Percentiles rank a stretch among this genome's conserved stretches.
These are phyloP conservation scores for Dothideomycetes sp. DNA, from an alignment of 2,329 filamentous ascomycete species.

Conservation along the genomic window DNA sequence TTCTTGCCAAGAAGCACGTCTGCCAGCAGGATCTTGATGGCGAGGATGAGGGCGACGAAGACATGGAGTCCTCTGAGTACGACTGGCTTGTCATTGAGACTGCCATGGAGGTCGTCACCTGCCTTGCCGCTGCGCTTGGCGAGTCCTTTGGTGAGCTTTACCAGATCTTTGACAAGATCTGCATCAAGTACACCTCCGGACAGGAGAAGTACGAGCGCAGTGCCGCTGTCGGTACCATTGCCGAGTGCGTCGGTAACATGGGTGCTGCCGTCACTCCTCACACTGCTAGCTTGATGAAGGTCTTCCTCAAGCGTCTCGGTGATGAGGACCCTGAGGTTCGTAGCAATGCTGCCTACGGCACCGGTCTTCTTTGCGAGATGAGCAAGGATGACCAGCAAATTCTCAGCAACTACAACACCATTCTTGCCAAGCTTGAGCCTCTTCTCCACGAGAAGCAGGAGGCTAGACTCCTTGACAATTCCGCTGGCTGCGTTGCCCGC, in stretches of 20 bases:
- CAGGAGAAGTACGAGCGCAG: slow-evolving; percentile 80
- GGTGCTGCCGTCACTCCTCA: slow-evolving; percentile 69
- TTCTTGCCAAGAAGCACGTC: slow-evolving; percentile 82
- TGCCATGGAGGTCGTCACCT: slow-evolving; percentile 79
- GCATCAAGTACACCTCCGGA: slow-evolving; percentile 79
- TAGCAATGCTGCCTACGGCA: slow-evolving; percentile 89
- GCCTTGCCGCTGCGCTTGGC: slow-evolving; percentile 72
- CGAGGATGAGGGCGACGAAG: slow-evolving; percentile 58
- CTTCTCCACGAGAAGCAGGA: slow-evolving; percentile 62
- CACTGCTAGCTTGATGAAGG: slow-evolving; percentile 64
- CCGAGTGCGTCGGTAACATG: slow-evolving; percentile 82
- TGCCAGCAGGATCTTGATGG: slow-evolving; percentile 86
- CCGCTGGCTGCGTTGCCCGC: slow-evolving; percentile 77
- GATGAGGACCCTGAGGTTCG: slow-evolving; percentile 88
- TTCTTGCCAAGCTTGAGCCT: slow-evolving; percentile 78
- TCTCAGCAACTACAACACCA: slow-evolving; percentile 61
- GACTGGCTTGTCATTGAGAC: slow-evolving; percentile 97
- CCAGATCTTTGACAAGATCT: slow-evolving; percentile 90
- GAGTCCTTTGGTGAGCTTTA: slow-evolving; percentile 74
- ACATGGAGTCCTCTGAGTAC: slow-evolving; percentile 77
- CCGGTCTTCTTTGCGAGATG: slow-evolving; percentile 73
- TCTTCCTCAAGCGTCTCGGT: slow-evolving; percentile 73
- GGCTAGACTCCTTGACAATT: slow-evolving; percentile 81
- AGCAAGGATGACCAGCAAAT: slow-evolving; percentile 66
- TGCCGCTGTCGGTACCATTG: slow-evolving; percentile 81